Evolutionary conservation across 345 rosid genomes (phyloP).

Genomic region (Rhodamnia rubescens): DNA sequence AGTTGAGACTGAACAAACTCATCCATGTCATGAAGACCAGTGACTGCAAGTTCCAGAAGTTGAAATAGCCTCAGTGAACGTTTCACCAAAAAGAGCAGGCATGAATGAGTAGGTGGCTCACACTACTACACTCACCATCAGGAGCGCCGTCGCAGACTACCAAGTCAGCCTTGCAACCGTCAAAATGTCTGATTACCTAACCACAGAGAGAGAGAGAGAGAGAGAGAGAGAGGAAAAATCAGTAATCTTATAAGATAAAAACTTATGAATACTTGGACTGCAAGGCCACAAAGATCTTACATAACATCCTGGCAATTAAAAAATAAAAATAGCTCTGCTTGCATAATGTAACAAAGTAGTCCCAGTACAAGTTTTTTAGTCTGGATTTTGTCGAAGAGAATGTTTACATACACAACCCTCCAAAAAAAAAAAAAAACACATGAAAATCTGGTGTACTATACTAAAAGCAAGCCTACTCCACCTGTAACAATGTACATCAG

Average conservation of each 20-base stretch:
- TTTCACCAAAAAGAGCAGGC: not conserved
- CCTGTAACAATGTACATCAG: not conserved
- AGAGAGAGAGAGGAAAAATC: not conserved
- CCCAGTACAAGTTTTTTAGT: no score
- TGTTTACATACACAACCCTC: not conserved
- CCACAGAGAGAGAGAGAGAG: not conserved
- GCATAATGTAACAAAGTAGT: not conserved
- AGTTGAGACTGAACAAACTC: conserved; percentile 96
- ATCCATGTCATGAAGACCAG: conserved; percentile 99
- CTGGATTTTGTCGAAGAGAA: no score
- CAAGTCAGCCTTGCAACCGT: conserved; percentile 92
- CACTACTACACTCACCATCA: conserved; percentile 46
- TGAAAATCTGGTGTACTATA: not conserved
- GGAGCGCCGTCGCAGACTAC: conserved; percentile 99
- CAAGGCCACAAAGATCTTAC: not conserved
- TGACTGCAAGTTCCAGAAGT: conserved; percentile 40
- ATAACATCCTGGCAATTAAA: not conserved
- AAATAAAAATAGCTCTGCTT: not conserved
- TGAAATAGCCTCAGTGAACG: not conserved
- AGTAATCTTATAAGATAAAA: not conserved
- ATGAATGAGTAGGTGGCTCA: not conserved
- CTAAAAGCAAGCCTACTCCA: not conserved
- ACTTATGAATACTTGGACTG: not conserved
- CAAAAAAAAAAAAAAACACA: no score
- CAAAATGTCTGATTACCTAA: conserved; percentile 90